These are phyloP conservation scores for Diplogelasinospora grovesii DNA, from an alignment of 495 filamentous ascomycete genomes.

Conservation along the genomic window DNA sequence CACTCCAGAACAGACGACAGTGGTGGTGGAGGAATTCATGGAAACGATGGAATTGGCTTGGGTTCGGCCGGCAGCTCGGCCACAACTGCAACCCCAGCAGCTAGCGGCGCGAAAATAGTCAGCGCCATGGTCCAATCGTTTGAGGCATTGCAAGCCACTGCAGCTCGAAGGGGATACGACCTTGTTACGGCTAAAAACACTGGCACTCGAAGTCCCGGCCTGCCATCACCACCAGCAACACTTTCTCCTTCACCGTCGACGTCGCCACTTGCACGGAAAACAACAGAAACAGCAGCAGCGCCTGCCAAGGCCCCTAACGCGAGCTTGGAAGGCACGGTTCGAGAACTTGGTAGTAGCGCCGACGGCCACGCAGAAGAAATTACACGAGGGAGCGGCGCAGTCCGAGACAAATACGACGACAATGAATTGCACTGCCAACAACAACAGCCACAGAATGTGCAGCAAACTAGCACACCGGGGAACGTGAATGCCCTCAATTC, in stretches of 20 bases:
- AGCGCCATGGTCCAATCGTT: conserved; percentile 28
- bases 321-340: not conserved
- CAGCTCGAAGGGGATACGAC: conserved; percentile 17
- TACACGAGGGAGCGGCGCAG: not conserved
- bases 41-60: not conserved
- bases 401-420: not conserved
- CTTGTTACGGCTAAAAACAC: conserved; percentile 16
- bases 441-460: conserved; percentile 5
- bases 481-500: conserved; percentile 1
- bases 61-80: not conserved
- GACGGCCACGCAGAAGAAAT: not conserved
- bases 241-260: conserved; percentile 15
- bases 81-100: conserved; percentile 6
- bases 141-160: conserved; percentile 21
- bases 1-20: conserved; percentile 8
- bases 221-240: conserved; percentile 15
- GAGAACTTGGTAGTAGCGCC: not conserved
- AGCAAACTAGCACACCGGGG: conserved; percentile 10
- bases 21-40: not conserved
- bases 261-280: conserved; percentile 9
- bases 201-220: conserved; percentile 3
- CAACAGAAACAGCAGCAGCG: conserved; percentile 2
- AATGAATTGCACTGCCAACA: not conserved
- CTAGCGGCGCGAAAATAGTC: conserved; percentile 16
- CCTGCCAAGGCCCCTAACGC: not conserved